Evolutionary conservation across 768 basidiomycete genomes (phyloP), one percentile per base, ranked within the genome.

Genomic region (Lactarius psammicola): DNA sequence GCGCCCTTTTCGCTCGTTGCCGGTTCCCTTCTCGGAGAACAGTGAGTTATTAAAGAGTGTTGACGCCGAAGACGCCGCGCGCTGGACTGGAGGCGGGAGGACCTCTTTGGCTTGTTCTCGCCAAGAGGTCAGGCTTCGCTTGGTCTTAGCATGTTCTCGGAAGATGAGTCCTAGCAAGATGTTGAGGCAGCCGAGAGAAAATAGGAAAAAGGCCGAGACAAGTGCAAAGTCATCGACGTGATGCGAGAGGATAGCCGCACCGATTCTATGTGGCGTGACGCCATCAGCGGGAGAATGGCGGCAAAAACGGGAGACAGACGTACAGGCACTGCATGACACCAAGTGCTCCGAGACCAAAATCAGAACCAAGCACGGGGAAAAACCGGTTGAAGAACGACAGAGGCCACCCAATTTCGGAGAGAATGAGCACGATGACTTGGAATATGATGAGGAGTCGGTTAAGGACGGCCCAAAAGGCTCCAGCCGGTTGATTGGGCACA

Each of bases 171-270:
- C 89, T 67, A 87, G 80, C 65, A 94, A 75, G 70, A 94, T 86
- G 79, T 96, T 94, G 62, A 96, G 76, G 76, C 92, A 94, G n/a
- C 94, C 94, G 64, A 96, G 73, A 59, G 92, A 83, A 80, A 96
- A 96, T 67, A 96, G 84, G 80, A 96, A 88, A 82, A 95, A 95
- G 56, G 90, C 93, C 5, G 93, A 82, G 68, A 94, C 94, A 73
- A 95, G 90, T 26, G 93, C 87, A 80, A 96, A 95, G 66, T 85
- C 86, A 71, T 93, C 87, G 65, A 94, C 92, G 75, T 87, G 81
- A 69, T 82, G 82, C 34, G 81, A 82, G 53, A 85, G 77, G 57
- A 83, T 78, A n/a, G 80, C 77, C 13, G 81, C 80, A 31, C 79
- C 80, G 80, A 95, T 53, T 40, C 69, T 70, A 59, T 18, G 55